phyloP scores from a whole-genome alignment of 2,329 filamentous ascomycete genomes.

The Didymella keratinophila region DNA sequence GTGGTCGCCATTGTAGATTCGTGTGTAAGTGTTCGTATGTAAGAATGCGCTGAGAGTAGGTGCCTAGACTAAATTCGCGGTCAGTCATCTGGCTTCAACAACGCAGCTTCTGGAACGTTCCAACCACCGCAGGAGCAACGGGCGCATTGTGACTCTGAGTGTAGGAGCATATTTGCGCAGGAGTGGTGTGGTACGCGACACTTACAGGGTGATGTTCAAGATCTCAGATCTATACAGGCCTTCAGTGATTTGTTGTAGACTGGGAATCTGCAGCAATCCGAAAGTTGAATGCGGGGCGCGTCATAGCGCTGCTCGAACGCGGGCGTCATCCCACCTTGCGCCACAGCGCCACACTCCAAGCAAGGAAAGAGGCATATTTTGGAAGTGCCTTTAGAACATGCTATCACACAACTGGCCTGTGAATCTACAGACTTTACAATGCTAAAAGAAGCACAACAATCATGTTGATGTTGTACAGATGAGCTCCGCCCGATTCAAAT shows the following conservation, averaged over 20 bases:
- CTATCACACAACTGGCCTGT: background rate
- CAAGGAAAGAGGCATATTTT: background rate
- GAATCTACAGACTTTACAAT: background rate
- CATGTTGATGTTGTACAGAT: slow-evolving; percentile 14
- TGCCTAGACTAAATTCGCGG: slow-evolving; percentile 3
- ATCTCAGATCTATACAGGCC: too few relatives aligned
- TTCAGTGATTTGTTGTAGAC: slow-evolving; percentile 6
- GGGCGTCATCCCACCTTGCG: slow-evolving; percentile 7
- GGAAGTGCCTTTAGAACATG: background rate
- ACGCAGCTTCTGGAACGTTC: slow-evolving; percentile 19
- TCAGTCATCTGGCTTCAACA: slow-evolving; percentile 14
- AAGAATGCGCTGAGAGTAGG: background rate
- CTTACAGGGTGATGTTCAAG: background rate
- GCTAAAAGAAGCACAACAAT: slow-evolving; percentile 1
- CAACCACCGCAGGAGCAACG: background rate
- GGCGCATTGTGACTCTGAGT: background rate
- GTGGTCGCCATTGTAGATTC: slow-evolving; percentile 48
- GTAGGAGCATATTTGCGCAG: background rate
- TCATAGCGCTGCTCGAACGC: slow-evolving; percentile 12
- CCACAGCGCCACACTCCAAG: slow-evolving; percentile 9
- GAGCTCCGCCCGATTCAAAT: background rate
- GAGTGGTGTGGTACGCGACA: background rate
- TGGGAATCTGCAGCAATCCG: background rate
- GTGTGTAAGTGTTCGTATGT: background rate
- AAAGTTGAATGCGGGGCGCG: slow-evolving; percentile 23